Base-by-base conservation (phyloP, 2,329 filamentous ascomycete genomes). In the Celoporthe dispersa region DNA sequence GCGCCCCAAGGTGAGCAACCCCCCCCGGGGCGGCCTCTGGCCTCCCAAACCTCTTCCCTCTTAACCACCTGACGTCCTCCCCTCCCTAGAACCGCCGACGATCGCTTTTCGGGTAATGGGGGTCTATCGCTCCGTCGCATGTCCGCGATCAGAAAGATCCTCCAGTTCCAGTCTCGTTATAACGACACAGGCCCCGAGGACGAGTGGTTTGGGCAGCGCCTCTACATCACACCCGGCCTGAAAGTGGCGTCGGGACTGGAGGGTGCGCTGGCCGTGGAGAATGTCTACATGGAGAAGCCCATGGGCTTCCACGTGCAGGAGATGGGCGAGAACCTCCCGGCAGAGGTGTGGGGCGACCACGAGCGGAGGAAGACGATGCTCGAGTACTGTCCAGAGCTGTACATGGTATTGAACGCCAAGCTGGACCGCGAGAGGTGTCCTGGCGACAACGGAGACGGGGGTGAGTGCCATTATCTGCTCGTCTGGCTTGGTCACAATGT, bases 241-340 rank as follows among this genome's bases (percentile, higher is more conserved):
- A 81, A 80, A 66, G 79, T 88, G 63, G 86, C 87, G 57, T 72
- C 61, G 67, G 66, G 19, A 77, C 77, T 73, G 75, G 68, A 72
- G 28, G 70, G 62, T 19, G 70, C 68, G 7, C 59, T 72, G 7
- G 80, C 79, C 3, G 75, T 78, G 12, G 70, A 73, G 22, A 72
- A 75, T 8, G 78, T 77, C 44, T 72, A 72, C 25, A 70, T 66
- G 55, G 70, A 72, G 31, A 68, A 57, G 75, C 86, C 87, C 19
- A 86, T 88, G 86, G 87, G 87, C 59, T 88, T 87, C 75, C 86
- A 89, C 75, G 86, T 84, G 1, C 86, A 85, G 31, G 82, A 82
- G 9, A 83, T 82, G 67, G 86, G 86, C 63, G 75, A 75, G 16
- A 81, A 76, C 66, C 77, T 88, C 25, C 83, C 85, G 71, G 70